Evolutionary conservation across 2,329 filamentous ascomycete species (phyloP).

Genomic region (Penicillium brevicompactum): DNA sequence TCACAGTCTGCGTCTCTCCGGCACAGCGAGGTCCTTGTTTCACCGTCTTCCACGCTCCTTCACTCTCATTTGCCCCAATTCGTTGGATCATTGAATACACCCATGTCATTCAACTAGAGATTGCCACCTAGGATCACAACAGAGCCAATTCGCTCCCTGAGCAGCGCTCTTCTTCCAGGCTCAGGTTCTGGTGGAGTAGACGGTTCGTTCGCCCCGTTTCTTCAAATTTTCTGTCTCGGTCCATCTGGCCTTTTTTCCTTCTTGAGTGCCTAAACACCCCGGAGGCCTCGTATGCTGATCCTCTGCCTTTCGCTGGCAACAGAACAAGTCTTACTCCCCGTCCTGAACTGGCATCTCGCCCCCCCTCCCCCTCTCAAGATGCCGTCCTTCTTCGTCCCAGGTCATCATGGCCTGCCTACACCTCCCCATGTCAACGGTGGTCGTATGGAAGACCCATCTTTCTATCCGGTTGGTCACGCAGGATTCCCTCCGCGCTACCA

Average conservation of each 20-base stretch:
- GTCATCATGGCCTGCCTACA: conserved; percentile 44
- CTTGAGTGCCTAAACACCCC: neutral
- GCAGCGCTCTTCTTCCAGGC: conserved; percentile 42
- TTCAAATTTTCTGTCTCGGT: conserved; percentile 4
- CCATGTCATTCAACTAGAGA: conserved; percentile 46
- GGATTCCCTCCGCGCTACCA: conserved; percentile 46
- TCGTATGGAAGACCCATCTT: conserved; percentile 43
- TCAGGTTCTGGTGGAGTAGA: conserved; percentile 46
- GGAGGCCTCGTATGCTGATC: conserved; percentile 25
- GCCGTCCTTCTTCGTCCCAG: conserved; percentile 47
- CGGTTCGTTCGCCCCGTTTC: conserved; percentile 37
- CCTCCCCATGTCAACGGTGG: conserved; percentile 44
- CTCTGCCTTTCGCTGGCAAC: conserved; percentile 5
- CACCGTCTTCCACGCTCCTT: conserved; percentile 24
- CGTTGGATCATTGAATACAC: conserved; percentile 28
- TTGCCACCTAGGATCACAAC: conserved; percentile 28
- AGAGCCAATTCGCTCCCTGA: conserved; percentile 44
- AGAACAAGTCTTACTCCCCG: conserved; percentile 40
- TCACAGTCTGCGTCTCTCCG: neutral
- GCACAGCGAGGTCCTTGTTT: conserved; percentile 3
- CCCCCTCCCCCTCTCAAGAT: conserved; percentile 30
- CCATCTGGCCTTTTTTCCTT: neutral
- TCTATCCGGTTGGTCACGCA: conserved; percentile 41
- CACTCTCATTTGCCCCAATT: conserved; percentile 26
- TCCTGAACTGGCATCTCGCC: conserved; percentile 35